Evolutionary conservation across 2,329 filamentous ascomycete genomes (phyloP), one percentile per base, ranked within the genome.

Genomic region (Colletotrichum gloeosporioides): DNA sequence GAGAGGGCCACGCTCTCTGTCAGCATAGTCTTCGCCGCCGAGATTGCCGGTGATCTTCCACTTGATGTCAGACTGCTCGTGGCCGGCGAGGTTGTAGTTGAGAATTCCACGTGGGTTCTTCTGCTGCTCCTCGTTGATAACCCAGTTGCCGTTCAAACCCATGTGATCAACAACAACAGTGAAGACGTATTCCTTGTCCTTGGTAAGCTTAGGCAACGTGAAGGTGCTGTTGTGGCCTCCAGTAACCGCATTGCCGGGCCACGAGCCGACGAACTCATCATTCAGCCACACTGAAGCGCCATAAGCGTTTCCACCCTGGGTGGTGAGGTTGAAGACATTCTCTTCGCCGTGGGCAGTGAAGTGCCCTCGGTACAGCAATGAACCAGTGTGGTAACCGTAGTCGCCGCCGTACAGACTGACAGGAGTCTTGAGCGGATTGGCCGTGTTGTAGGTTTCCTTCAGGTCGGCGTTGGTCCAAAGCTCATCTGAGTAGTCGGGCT

Each of bases 141-240:
- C 85, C 85, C 89, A 91, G 83, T 92, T 90, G 79, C 93, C 90
- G 75, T 95, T 90, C 2, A 94, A 86, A 0, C 93, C 93, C 85
- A 93, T 93, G 83, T 93, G 92, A 83, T 95, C 94, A 27, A 95
- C 85, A 0, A 95, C 84, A 6, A 95, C 86, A 0, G 93, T 94
- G 80, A 95, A 83, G 25, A 92, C 88, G 81, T 94, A 92, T 0
- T 84, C 78, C 53, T 87, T 85, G 22, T 89, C 92, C 0, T 85
- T 79, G 3, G 83, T 81, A 25, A 94, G 85, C 25, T 85, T 84
- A 2, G 91, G 89, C 0, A 94, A 84, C 0, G 85, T 86, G 79
- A 92, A 91, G 3, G 88, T 92, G 3, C 86, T 82, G 80, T 90
- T 93, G 73, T 88, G 86, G 75, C 88, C 87, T 3, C 80, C 53